Evolutionary conservation across 768 basidiomycete species (phyloP), one percentile per base, ranked within the genome.

Genomic region (Pholiota microspora): DNA sequence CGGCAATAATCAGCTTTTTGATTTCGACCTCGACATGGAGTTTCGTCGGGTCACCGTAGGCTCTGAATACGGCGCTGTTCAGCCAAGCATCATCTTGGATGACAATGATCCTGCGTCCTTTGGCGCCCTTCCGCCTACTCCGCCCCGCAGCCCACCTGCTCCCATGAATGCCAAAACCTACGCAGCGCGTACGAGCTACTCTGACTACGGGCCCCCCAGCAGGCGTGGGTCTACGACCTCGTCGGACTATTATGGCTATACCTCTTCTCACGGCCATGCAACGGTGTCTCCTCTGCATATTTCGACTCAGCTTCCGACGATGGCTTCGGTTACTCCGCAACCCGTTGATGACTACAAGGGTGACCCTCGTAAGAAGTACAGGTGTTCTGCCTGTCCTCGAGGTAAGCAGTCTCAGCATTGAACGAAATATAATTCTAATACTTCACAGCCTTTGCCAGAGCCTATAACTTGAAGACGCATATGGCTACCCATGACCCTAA

Each of bases 391-490:
- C 24, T 94, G 92, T 67, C 85, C 86, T 16, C 77, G 90, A 73
- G 83, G 90, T 92, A 63, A 53, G 65, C 66, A 28, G 6, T 7
- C 8, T 51, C 42, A n/a, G n/a, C n/a, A n/a, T n/a, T n/a, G n/a
- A n/a, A n/a, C n/a, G n/a, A n/a, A n/a, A n/a, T n/a, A n/a, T n/a
- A n/a, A n/a, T n/a, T n/a, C n/a, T n/a, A n/a, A n/a, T n/a, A n/a
- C 34, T 58, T 52, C 57, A 18, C 55, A 89, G 95, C 89, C 1
- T 98, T 98, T 62, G 94, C 94, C 9, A 79, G 94, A 24, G 93
- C 93, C 2, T 97, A 91, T 71, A 98, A 98, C 64, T 73, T 98
- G 54, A 98, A 98, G 76, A 95, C 94, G 0, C 94, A 97, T 69
- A 86, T 91, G 81, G 88, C 89, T 23, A 98, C 94, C 3, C 94